Evolutionary conservation across 495 filamentous ascomycete species (phyloP), one percentile per base, ranked within the genome.

Genomic region (Thermothielavioides terrestris): DNA sequence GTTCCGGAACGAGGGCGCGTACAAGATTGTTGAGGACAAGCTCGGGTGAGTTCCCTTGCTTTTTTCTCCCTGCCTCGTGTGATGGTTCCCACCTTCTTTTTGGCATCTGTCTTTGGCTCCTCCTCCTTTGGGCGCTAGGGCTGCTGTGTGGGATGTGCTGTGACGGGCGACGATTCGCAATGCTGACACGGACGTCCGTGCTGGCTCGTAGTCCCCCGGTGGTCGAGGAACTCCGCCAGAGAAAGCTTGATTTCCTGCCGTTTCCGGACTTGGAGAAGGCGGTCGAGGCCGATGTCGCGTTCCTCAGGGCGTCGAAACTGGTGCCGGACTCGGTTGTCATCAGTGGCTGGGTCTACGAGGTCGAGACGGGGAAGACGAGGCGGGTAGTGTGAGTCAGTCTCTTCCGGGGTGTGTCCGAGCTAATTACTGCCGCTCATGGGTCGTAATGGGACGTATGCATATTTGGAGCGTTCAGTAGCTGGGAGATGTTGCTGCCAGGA

Each of bases 321-420:
- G 75, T 90, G 6, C 70, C 79, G 31, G 76, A 75, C 2, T 60
- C 70, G 45, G 70, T 84, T 7, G 68, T 60, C 3, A 70, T 90
- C 36, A 85, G 76, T 11, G 87, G 88, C 1, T 91, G 84, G 81
- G 59, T 91, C 4, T 90, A 89, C 72, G 81, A 90, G 58, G 83
- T 89, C 47, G 78, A 86, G 70, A 88, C 77, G 4, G 86, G 88
- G 1, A 84, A 77, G 68, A 80, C 83, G 27, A 76, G 70, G 52
- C 75, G 73, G 37, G 72, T 88, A 47, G 65, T 63, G 17, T 71
- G 26, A 60, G 38, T 2, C n/a, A 28, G 11, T 8, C 15, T 34
- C 42, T 37, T n/a, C n/a, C n/a, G 1, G 37, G 17, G 10, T 40
- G 21, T 41, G 35, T 22, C 6, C 23, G 21, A 20, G 20, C 12